phyloP scores from a whole-genome alignment of 2,329 filamentous ascomycete species.

The Aspergillus flavus region DNA sequence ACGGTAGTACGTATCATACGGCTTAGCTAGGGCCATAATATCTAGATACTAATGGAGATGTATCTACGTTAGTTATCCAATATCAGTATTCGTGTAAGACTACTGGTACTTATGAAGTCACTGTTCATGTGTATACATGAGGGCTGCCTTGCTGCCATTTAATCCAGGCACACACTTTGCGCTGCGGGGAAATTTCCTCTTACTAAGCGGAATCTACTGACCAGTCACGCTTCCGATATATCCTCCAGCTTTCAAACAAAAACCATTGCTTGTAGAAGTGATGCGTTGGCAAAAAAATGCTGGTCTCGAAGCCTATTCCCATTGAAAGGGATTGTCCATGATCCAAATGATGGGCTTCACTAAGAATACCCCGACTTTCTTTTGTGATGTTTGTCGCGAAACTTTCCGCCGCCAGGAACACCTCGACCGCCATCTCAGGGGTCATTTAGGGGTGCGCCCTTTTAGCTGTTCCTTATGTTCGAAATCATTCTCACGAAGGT shows the following conservation, averaged over 20 bases:
- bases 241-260: background rate
- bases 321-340: background rate
- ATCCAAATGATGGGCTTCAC: background rate
- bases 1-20: too few species aligned
- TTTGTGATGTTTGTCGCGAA: background rate
- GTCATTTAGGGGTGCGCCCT: background rate
- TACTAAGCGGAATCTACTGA: background rate
- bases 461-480: background rate
- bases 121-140: too few species aligned
- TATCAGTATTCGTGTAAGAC: too few species aligned
- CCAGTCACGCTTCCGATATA: background rate
- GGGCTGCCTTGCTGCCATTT: background rate
- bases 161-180: background rate
- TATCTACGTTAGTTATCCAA: background rate
- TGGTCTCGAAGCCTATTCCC: background rate
- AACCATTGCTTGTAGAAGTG: background rate
- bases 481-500: background rate
- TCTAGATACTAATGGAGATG: background rate
- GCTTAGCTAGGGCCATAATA: too few species aligned
- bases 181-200: background rate
- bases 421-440: background rate
- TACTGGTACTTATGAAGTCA: too few species aligned
- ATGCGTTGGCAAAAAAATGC: background rate
- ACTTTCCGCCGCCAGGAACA: slow-evolving; percentile 3
- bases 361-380: background rate